Percentiles rank a stretch among this genome's conserved stretches.
Conservation (phyloP, 164 flowering plant species). For the Liquidambar formosana region DNA sequence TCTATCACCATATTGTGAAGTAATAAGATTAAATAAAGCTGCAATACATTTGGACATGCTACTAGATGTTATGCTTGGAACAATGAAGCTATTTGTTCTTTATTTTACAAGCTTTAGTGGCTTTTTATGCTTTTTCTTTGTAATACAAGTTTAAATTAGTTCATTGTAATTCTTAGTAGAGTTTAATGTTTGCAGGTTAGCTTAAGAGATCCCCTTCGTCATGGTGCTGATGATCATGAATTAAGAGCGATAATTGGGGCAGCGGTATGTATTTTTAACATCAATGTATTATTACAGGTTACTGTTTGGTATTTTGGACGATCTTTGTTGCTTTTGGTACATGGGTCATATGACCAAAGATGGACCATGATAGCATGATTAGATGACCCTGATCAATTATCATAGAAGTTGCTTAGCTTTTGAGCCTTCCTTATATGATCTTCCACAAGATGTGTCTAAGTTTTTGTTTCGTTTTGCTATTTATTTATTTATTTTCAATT, state of each 20-base stretch:
- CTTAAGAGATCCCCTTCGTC: constrained; percentile 90
- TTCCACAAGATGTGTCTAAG: too few relatives aligned
- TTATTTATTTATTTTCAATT: not conserved
- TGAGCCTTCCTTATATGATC: not conserved
- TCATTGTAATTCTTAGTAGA: not conserved
- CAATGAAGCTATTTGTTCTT: not conserved
- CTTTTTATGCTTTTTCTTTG: not conserved
- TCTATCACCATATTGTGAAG: not conserved
- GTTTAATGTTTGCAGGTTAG: constrained; percentile 58
- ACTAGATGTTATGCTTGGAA: not conserved
- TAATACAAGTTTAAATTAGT: not conserved
- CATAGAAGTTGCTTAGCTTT: not conserved
- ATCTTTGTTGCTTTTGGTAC: too few relatives aligned
- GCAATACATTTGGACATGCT: not conserved
- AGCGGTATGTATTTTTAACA: constrained; percentile 55
- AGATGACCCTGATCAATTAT: not conserved
- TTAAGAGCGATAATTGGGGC: constrained; percentile 79
- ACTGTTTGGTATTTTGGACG: not conserved
- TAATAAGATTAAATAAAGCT: not conserved
- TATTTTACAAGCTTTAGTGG: not conserved
- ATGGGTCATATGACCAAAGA: not conserved
- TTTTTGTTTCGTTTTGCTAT: too few relatives aligned
- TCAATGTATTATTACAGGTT: constrained; percentile 3
- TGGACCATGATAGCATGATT: not conserved
- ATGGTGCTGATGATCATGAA: constrained; percentile 70